Evolutionary conservation across 1,284 basidiomycete genomes (phyloP), one percentile per base, ranked within the genome.

Genomic region (Rhizoctonia solani): DNA sequence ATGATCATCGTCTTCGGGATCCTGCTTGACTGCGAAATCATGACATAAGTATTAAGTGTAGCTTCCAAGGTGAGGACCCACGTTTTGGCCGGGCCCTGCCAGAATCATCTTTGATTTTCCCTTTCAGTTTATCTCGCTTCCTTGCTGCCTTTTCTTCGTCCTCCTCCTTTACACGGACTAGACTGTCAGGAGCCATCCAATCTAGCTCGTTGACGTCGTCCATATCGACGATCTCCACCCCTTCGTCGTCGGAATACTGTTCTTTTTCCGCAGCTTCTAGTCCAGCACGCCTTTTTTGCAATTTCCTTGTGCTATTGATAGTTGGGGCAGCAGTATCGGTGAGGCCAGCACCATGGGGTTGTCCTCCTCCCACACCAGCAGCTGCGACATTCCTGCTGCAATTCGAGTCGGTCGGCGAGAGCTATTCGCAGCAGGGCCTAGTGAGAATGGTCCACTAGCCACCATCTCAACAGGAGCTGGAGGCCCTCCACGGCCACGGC

Each of bases 211-310:
- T 80, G 13, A 97, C 88, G 67, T 88, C 82, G 66, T 90, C 88
- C 81, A 97, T 92, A 74, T 96, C 93, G 56, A 97, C 82, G 63
- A 93, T 90, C 74, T 90, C 88, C n/a, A 89, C 85, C 66, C 92
- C 90, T 73, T 94, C 92, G 25, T 89, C 87, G 71, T 94, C 92
- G n/a, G 92, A 93, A 77, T 94, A 93, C 8, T 82, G 81, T 69
- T 92, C 89, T 2, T 80, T 84, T 27, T 72, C 71, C 23, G 71
- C 69, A 27, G 87, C 83, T n/a, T 76, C 75, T 41, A 68, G 67
- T 71, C 72, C 73, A 25, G 70, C 72, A 14, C 77, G 77, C 9
- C 68, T 70, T 68, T 79, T 77, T 70, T 73, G 70, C 39, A 73
- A 69, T 23, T 73, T 66, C 23, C 72, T 75, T 56, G 76, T 76